A percentile compares a stretch with the other conserved stretches of the same genome.
Evolutionary conservation across 2,329 filamentous ascomycete species (phyloP).

Genomic region (Parastagonospora avenae): DNA sequence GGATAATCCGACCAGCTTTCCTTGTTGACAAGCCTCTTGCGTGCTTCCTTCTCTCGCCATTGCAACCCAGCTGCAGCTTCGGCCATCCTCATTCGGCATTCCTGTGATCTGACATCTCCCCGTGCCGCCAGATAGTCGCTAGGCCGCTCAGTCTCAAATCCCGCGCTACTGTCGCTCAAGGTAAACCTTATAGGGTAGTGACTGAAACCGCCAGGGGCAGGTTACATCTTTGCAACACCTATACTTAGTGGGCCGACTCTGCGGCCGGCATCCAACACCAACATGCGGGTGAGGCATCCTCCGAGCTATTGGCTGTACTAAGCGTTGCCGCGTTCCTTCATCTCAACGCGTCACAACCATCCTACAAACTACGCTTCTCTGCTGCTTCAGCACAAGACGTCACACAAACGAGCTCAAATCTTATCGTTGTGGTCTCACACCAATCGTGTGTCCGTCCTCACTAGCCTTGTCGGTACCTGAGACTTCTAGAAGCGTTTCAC

Average conservation of each 20-base stretch:
- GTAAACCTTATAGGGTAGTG: slow-evolving; percentile 32
- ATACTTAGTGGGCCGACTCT: slow-evolving; percentile 40
- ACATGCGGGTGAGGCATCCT: slow-evolving; percentile 30
- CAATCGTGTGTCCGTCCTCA: slow-evolving; percentile 11
- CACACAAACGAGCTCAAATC: background rate
- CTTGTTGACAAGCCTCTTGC: no score
- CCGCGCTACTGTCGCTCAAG: slow-evolving; percentile 6
- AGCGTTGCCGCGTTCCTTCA: slow-evolving; percentile 6
- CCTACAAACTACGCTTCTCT: background rate
- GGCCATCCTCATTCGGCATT: no score
- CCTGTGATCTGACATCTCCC: background rate
- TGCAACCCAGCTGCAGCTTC: no score
- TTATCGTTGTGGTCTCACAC: slow-evolving; percentile 14
- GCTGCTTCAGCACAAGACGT: no score
- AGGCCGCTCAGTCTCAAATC: no score
- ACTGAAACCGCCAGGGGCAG: slow-evolving; percentile 44
- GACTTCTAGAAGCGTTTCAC: slow-evolving; percentile 35
- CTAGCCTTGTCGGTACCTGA: slow-evolving; percentile 6
- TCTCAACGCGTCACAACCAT: background rate
- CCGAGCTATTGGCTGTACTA: slow-evolving; percentile 33
- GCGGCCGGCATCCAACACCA: slow-evolving; percentile 14
- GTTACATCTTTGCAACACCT: slow-evolving; percentile 45
- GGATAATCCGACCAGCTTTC: no score
- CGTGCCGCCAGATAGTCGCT: background rate
- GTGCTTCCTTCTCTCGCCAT: no score